Base-by-base conservation (phyloP, 768 basidiomycete genomes). In the Xerocomellus amylosporus region DNA sequence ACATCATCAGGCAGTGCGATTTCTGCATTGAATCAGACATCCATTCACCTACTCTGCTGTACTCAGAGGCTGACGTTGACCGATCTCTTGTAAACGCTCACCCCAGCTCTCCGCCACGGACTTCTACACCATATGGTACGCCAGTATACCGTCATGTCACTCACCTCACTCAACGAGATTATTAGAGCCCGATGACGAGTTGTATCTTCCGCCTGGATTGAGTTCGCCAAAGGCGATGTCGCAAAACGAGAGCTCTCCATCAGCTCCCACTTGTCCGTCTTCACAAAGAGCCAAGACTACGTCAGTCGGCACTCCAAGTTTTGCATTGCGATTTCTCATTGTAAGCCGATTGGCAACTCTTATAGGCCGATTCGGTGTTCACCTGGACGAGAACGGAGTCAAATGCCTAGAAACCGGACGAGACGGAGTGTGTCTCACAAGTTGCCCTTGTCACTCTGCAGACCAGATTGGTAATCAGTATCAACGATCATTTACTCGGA, bases 231-330 rank as follows among this genome's bases (percentile, higher is more conserved):
- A 50, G 31, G 56, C 36, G 5, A 46, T 43, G 37, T 57, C 64
- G 8, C 61, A 57, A n/a, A 42, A 48, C 19, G 51, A 54, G 19
- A 19, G 36, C 41, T 53, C 63, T n/a, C 19, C 49, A 2, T 33
- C 56, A 3, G 17, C 51, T 22, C 52, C 59, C 24, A 10, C 39
- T 17, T 56, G 41, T 19, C 53, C 61, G 42, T 60, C 70, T 9
- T 57, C 79, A 13, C 69, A 65, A 33, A 71, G 76, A 52, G 72
- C 71, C 38, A 73, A 71, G 36, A 79, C 74, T 2, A 67, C 72
- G 4, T 75, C 76, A 7, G 65, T n/a, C n/a, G n/a, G n/a, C n/a
- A n/a, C n/a, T n/a, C n/a, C n/a, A n/a, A n/a, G n/a, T n/a, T n/a
- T n/a, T n/a, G n/a, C n/a, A n/a, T n/a, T n/a, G n/a, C n/a, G n/a